phyloP scores from a whole-genome alignment of 345 rosid genomes.

The Eucalyptus cloeziana region DNA sequence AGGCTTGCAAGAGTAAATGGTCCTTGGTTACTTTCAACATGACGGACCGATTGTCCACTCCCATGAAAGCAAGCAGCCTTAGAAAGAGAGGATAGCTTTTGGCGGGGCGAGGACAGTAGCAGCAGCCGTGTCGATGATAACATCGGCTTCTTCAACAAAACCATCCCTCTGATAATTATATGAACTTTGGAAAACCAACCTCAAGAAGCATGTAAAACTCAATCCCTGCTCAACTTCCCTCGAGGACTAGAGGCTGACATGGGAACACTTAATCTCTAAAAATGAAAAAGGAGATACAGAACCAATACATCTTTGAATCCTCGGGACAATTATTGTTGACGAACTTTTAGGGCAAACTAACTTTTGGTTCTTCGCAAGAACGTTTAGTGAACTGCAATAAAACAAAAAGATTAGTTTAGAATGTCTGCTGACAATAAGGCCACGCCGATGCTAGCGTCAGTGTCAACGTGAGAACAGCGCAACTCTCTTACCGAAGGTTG shows the following conservation, averaged over 20 bases:
- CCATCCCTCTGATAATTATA: background rate
- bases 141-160: conserved; percentile 21
- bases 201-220: background rate
- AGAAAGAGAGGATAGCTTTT: conserved; percentile 25
- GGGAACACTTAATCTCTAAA: background rate
- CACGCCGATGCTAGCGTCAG: background rate
- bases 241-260: background rate
- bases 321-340: background rate
- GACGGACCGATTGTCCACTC: conserved; percentile 23
- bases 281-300: background rate
- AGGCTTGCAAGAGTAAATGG: conserved; percentile 61
- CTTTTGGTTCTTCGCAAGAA: background rate
- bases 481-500: background rate
- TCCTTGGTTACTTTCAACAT: conserved; percentile 15
- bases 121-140: conserved; percentile 52
- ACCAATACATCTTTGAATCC: background rate
- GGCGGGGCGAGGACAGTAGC: conserved; percentile 31
- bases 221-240: background rate
- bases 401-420: background rate
- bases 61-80: conserved; percentile 15
- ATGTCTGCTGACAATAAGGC: background rate
- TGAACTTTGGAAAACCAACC: background rate
- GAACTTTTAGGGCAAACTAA: background rate
- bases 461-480: background rate
- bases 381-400: background rate